Evolutionary conservation across 2,329 filamentous ascomycete genomes (phyloP), one percentile per base, ranked within the genome.

Genomic region (Fusarium sp.): DNA sequence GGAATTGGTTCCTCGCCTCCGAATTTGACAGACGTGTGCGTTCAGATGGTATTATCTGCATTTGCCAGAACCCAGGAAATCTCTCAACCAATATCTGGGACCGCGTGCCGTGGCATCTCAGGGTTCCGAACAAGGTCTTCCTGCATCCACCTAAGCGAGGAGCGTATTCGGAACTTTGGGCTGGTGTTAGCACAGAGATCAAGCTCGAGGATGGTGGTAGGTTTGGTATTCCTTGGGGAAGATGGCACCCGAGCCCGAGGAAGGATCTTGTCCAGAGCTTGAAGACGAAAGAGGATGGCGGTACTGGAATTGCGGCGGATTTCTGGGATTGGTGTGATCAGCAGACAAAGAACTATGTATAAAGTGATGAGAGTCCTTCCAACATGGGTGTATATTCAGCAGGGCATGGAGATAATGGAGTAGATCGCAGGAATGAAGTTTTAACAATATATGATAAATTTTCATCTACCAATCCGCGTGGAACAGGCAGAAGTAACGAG

Each of bases 121-220:
- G 74, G 10, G 37, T 78, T 5, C 67, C 78, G 35, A 69, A 66
- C 3, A 63, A 65, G 10, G 14, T 80, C 1, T 69, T 80, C 1
- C 63, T 80, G 2, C 76, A 83, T 41, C 76, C 78, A 1, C 70
- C 81, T 0, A 74, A 70, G 3, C 67, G 77, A 31, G 84, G 83
- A 3, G 83, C 82, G 0, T 84, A 83, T 45, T 83, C 84, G 0
- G 83, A 83, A 57, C 64, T 86, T 1, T 85, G 76, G 55, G 80
- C 82, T 16, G 83, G 81, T 0, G 61, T 83, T 8, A 82, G 81
- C 0, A 74, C 79, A 0, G 80, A 84, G 1, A 73, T 84, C 4
- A 79, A 76, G 7, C 27, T 69, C 7, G 78, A 79, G 48, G 73
- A 81, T 0, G 78, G 69, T 27, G 64, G 49, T 2, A 41, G 51